phyloP scores from a whole-genome alignment of 495 filamentous ascomycete genomes.

The Viridothelium virens region DNA sequence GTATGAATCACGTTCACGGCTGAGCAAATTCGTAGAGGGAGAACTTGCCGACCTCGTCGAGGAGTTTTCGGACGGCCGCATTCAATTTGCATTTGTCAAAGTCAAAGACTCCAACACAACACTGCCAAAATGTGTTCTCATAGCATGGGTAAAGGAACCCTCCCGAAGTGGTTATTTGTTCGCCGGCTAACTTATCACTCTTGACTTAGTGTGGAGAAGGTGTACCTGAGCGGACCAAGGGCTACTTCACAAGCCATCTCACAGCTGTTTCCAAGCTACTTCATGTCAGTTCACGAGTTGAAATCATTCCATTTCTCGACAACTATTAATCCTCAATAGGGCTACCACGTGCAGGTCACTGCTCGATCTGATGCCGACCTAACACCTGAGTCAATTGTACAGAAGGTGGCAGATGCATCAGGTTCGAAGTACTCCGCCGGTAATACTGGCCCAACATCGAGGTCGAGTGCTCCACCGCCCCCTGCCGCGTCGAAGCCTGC shows the following conservation, averaged over 20 bases:
- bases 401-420: slow-evolving; percentile 93
- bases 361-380: slow-evolving; percentile 86
- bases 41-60: slow-evolving; percentile 93
- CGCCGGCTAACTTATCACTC: not conserved
- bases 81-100: slow-evolving; percentile 95
- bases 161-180: not conserved
- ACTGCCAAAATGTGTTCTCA: slow-evolving; percentile 84
- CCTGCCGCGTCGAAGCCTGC: slow-evolving; percentile 77
- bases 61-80: slow-evolving; percentile 90
- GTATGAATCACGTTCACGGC: slow-evolving; percentile 11
- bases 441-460: slow-evolving; percentile 41
- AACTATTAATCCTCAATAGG: slow-evolving; percentile 41
- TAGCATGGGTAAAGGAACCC: slow-evolving; percentile 60
- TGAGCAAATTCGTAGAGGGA: slow-evolving; percentile 54
- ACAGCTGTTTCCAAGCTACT: slow-evolving; percentile 82
- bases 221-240: slow-evolving; percentile 95
- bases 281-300: slow-evolving; percentile 48
- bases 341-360: slow-evolving; percentile 95
- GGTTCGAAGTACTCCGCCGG: slow-evolving; percentile 84
- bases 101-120: slow-evolving; percentile 90
- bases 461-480: slow-evolving; percentile 49
- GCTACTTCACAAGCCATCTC: slow-evolving; percentile 93
- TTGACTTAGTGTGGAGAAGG: slow-evolving; percentile 71
- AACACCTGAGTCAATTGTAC: slow-evolving; percentile 74
- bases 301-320: slow-evolving; percentile 9